A percentile compares a stretch with the other conserved stretches of the same genome.
Evolutionary conservation across 1,139 yeast species (phyloP).

Genomic region (Tardiomyces blankii): DNA sequence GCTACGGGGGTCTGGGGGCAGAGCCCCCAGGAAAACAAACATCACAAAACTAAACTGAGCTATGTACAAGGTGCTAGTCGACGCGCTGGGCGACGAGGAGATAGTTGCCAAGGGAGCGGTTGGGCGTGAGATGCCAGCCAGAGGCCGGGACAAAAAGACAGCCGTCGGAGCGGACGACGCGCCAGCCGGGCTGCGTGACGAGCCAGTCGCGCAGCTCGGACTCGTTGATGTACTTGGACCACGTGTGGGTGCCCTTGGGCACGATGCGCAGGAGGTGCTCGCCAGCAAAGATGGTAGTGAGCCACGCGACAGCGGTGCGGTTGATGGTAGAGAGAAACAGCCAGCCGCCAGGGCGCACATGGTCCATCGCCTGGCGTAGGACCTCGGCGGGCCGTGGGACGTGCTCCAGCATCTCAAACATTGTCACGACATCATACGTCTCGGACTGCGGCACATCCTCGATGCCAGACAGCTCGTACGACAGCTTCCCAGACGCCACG

Average conservation of each 20-base stretch:
- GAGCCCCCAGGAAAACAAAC: no score
- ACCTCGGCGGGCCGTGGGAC: slow-evolving; percentile 76
- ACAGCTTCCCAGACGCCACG: slow-evolving; percentile 32
- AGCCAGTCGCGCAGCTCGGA: slow-evolving; percentile 64
- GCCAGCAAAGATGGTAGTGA: slow-evolving; percentile 87
- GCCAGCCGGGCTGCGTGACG: slow-evolving; percentile 34
- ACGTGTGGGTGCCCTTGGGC: slow-evolving; percentile 86
- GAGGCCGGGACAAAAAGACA: slow-evolving; percentile 70
- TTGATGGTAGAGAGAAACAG: slow-evolving; percentile 84
- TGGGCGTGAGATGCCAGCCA: slow-evolving; percentile 57
- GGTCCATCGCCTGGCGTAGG: slow-evolving; percentile 50
- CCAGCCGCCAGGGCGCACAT: slow-evolving; percentile 74
- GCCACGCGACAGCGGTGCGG: slow-evolving; percentile 80
- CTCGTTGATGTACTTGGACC: slow-evolving; percentile 75
- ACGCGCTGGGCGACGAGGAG: slow-evolving; percentile 50
- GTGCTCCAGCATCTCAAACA: slow-evolving; percentile 93
- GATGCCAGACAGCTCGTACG: slow-evolving; percentile 49
- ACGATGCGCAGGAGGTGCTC: slow-evolving; percentile 72
- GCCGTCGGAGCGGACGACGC: slow-evolving; percentile 61
- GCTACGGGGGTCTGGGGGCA: no score
- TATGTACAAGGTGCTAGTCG: neutral
- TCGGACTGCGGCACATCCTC: slow-evolving; percentile 38
- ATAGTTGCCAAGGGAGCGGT: slow-evolving; percentile 55
- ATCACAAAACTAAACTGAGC: no score
- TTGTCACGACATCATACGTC: slow-evolving; percentile 64